Evolutionary conservation across 2,329 filamentous ascomycete genomes (phyloP), one percentile per base, ranked within the genome.

Genomic region (Acrocalymma vagum): DNA sequence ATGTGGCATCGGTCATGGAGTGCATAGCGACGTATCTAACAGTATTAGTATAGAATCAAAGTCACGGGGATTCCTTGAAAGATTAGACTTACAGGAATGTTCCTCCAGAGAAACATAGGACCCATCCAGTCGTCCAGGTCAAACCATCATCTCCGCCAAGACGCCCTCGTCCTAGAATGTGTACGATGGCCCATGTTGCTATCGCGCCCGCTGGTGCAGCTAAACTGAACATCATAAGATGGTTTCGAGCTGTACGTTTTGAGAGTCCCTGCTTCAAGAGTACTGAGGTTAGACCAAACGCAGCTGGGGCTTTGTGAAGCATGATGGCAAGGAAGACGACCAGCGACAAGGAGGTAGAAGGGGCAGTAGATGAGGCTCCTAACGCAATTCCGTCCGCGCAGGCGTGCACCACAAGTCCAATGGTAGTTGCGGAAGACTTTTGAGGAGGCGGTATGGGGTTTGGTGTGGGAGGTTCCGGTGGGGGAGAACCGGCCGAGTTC

Each of bases 261-360:
- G 88, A 90, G 1, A 97, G 76, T 0, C 94, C 94, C 64, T 96
- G 91, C 68, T 93, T 95, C 30, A 99, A 77, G 30, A 99, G 74
- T 2, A 96, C 83, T 1, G 91, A 92, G 0, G 93, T 97, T 31
- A 99, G 75, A 0, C 94, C 94, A 73, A 99, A 99, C 0, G 94
- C 92, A 2, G 94, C 94, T 0, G 92, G 93, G 1, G 91, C 93
- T 73, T 97, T 99, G 72, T 99, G 94, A 5, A 97, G 83, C 88
- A 99, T 95, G 55, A 99, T 94, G 9, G 94, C 94, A 26, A 96
- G 72, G 69, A 99, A 99, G 25, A 99, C 90, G 57, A 99, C 89
- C 45, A 97, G 84, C 23, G 89, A 90, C 9, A 99, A 75, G 42
- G 64, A 63, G 2, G 85, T 82, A 4, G 88, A 86, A 3, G 87